phyloP scores from a whole-genome alignment of 805 yeast genomes.

The Kodamaea jinghongensis region DNA sequence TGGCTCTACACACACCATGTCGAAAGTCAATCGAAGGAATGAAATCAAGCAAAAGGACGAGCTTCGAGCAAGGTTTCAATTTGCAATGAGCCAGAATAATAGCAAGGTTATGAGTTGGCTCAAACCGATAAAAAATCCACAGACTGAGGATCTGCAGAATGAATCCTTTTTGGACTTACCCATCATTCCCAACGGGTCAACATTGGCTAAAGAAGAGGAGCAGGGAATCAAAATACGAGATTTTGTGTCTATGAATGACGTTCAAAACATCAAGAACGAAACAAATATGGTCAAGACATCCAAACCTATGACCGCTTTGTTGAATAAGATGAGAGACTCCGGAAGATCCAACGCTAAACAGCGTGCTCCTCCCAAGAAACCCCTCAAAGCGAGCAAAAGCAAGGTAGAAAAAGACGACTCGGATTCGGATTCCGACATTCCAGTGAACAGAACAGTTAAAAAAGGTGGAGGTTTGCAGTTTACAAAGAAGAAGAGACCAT shows the following conservation, averaged over 20 bases:
- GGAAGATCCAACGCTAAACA: slow-evolving; percentile 14
- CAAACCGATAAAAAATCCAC: slow-evolving; percentile 5
- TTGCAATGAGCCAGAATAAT: slow-evolving; percentile 38
- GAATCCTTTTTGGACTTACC: slow-evolving; percentile 31
- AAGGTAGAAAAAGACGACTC: slow-evolving; percentile 2
- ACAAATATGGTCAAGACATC: slow-evolving; percentile 15
- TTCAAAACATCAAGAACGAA: slow-evolving; percentile 8
- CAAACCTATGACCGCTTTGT: slow-evolving; percentile 36
- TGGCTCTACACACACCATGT: not conserved
- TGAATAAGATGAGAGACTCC: slow-evolving; percentile 34
- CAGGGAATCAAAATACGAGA: slow-evolving; percentile 24
- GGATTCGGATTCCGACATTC: slow-evolving; percentile 6
- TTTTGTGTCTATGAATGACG: slow-evolving; percentile 17
- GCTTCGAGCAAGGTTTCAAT: slow-evolving; percentile 46
- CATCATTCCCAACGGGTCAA: slow-evolving; percentile 30
- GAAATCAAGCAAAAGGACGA: slow-evolving; percentile 47
- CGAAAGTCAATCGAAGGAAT: slow-evolving; percentile 12
- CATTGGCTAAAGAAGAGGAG: slow-evolving; percentile 12
- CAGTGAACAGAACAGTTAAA: slow-evolving; percentile 4
- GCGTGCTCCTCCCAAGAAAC: not conserved
- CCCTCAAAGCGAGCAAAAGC: not conserved
- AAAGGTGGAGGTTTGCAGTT: slow-evolving; percentile 8
- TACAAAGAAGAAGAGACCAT: slow-evolving; percentile 12
- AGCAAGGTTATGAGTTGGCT: slow-evolving; percentile 39
- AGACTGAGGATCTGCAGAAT: slow-evolving; percentile 7